Base-by-base conservation (phyloP, 805 yeast species). In the Cyberlindnera maclurae region DNA sequence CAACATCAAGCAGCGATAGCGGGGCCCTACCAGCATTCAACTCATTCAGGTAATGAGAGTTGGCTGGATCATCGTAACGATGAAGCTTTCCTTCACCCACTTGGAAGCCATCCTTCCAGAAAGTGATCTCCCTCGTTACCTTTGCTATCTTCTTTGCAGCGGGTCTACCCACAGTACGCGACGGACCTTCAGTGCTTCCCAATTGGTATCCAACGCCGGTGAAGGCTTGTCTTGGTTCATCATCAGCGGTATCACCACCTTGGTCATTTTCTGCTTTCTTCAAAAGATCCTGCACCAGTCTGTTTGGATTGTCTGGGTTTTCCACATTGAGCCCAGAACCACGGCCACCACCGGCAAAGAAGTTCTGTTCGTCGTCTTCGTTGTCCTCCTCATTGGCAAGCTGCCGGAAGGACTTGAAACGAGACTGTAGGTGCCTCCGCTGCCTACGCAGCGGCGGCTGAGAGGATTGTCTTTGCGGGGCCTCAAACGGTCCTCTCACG, bases 71-170 rank as follows among this genome's bases (percentile, higher is more conserved):
- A 54, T 90, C 96, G 58, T 88, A 93, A 42, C 93, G 70, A 58
- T 74, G 81, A 40, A 93, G 70, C 17, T 76, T 75, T 3, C 97
- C 97, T 35, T 89, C 96, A 26, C 93, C 97, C 18, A 93, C 88
- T 45, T 87, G 86, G 63, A 93, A 93, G 2, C 98, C 98, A 54
- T 93, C 90, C 50, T 79, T 82, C 98, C 98, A 93, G 59, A 93
- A 90, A 0, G 95, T 86, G 45, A 93, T 82, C 31, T 83, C 83
- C 54, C 97, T 73, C 13, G 73, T 70, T 5, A 82, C 96, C 42
- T 76, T 79, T 29, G 63, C 67, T 4, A 58, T 52, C 29, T 50
- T 57, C 26, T 49, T 47, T 20, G 57, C 51, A 2, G 52, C 50
- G 13, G 39, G 43, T 2, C 68, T 59, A 17, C 60, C 63, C n/a